Evolutionary conservation across 345 rosid species (phyloP).

Genomic region (Lagerstroemia speciosa): DNA sequence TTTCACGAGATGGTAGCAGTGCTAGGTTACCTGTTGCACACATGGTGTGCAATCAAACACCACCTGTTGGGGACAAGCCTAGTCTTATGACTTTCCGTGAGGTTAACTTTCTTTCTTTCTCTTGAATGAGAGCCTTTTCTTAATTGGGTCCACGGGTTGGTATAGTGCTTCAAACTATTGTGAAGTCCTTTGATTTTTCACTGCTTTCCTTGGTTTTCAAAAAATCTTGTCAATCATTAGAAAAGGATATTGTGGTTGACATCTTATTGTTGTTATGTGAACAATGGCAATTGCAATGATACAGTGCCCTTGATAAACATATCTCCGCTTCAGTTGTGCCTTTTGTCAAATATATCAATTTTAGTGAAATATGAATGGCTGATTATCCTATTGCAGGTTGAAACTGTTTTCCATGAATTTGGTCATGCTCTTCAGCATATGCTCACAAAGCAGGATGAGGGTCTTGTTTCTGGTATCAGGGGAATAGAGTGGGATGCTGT

Average conservation of each 20-base stretch:
- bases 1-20: constrained; percentile 40
- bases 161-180: neutral
- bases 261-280: neutral
- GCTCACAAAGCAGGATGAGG: constrained; percentile 85
- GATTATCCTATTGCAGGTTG: constrained; percentile 45
- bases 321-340: neutral
- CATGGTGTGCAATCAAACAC: constrained; percentile 95
- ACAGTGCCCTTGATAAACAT: neutral
- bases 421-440: constrained; percentile 97
- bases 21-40: constrained; percentile 75
- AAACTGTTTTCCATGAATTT: constrained; percentile 94
- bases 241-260: neutral
- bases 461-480: constrained; percentile 81
- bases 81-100: constrained; percentile 95
- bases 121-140: neutral
- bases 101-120: constrained; percentile 29
- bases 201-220: neutral
- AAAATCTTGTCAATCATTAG: neutral
- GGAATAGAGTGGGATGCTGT: constrained; percentile 95
- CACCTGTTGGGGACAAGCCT: constrained; percentile 85
- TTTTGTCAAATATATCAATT: neutral
- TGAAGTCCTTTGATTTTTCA: neutral
- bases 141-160: too few species aligned
- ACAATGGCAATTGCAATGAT: neutral
- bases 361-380: neutral